phyloP scores from a whole-genome alignment of 2,329 filamentous ascomycete genomes.

The Malbranchea zuffiana region DNA sequence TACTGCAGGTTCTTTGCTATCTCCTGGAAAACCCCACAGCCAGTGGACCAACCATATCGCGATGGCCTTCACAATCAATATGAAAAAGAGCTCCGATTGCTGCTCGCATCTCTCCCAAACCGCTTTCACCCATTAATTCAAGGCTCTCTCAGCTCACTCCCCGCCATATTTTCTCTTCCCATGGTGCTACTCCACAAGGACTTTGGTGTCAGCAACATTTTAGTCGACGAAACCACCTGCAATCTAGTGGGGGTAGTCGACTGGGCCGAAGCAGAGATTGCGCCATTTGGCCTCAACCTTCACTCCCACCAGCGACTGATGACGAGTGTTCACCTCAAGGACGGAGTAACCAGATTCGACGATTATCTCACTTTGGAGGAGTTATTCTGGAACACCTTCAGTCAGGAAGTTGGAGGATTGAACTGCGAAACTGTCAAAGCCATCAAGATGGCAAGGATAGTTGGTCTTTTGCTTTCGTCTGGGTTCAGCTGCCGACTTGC shows the following conservation, averaged over 20 bases:
- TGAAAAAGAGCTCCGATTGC: conserved; percentile 23
- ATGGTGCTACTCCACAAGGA: conserved; percentile 34
- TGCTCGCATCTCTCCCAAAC: conserved; percentile 20
- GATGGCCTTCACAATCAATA: conserved; percentile 20
- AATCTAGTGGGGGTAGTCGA: conserved; percentile 34
- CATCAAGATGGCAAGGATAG: conserved; percentile 26
- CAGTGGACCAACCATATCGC: conserved; percentile 20
- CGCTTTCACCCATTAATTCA: conserved; percentile 8
- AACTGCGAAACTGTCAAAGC: conserved; percentile 17
- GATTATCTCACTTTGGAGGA: conserved; percentile 21
- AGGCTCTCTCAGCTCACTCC: conserved; percentile 20
- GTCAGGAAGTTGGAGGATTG: conserved; percentile 22
- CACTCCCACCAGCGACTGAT: conserved; percentile 27
- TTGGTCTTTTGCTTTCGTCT: conserved; percentile 25
- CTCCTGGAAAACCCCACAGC: conserved; percentile 29
- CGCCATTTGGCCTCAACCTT: conserved; percentile 34
- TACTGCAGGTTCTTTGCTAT: conserved; percentile 30
- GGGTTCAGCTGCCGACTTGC: conserved; percentile 34
- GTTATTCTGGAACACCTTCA: conserved; percentile 28
- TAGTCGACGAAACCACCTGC: conserved; percentile 30
- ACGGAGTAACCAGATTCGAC: conserved; percentile 27
- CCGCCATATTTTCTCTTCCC: conserved; percentile 28
- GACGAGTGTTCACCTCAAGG: conserved; percentile 27
- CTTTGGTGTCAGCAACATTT: conserved; percentile 32
- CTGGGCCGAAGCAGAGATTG: conserved; percentile 33